Percentiles rank a stretch among this genome's conserved stretches.
Evolutionary conservation across 352 stramenopile species (phyloP).

Genomic region (Phytopythium vexans): DNA sequence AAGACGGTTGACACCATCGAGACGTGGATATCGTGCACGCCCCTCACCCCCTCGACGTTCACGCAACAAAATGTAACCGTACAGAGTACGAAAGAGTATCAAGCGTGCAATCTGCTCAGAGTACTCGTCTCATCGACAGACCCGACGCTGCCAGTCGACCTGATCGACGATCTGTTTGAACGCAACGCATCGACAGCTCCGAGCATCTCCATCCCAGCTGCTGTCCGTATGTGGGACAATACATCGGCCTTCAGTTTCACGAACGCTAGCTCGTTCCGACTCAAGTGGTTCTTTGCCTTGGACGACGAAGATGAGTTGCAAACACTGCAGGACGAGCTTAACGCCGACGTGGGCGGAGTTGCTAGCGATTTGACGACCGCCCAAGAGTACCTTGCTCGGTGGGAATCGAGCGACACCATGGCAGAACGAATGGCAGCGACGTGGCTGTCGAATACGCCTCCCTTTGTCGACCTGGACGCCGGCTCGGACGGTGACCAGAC

Average conservation of each 20-base stretch:
- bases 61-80: slow-evolving; percentile 24
- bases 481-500: slow-evolving; percentile 25
- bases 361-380: slow-evolving; percentile 18
- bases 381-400: slow-evolving; percentile 38
- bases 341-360: slow-evolving; percentile 10
- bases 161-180: slow-evolving; percentile 48
- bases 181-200: slow-evolving; percentile 31
- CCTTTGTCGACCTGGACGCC: slow-evolving; percentile 44
- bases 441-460: slow-evolving; percentile 31
- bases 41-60: slow-evolving; percentile 11
- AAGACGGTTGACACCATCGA: slow-evolving; percentile 38
- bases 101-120: slow-evolving; percentile 51
- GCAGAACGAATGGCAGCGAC: slow-evolving; percentile 22
- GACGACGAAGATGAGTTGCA: slow-evolving; percentile 13
- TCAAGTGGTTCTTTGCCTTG: slow-evolving; percentile 50
- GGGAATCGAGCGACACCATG: slow-evolving; percentile 40
- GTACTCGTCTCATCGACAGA: slow-evolving; percentile 20
- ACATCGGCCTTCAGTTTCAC: slow-evolving; percentile 34
- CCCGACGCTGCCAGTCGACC: slow-evolving; percentile 16
- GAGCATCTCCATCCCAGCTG: slow-evolving; percentile 33
- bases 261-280: slow-evolving; percentile 25
- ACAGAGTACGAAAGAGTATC: slow-evolving; percentile 28
- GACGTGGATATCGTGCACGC: slow-evolving; percentile 27
- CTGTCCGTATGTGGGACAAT: slow-evolving; percentile 30
- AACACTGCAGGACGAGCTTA: slow-evolving; percentile 15